phyloP scores from a whole-genome alignment of 176 grass and related monocot genomes.

The Zizania latifolia region DNA sequence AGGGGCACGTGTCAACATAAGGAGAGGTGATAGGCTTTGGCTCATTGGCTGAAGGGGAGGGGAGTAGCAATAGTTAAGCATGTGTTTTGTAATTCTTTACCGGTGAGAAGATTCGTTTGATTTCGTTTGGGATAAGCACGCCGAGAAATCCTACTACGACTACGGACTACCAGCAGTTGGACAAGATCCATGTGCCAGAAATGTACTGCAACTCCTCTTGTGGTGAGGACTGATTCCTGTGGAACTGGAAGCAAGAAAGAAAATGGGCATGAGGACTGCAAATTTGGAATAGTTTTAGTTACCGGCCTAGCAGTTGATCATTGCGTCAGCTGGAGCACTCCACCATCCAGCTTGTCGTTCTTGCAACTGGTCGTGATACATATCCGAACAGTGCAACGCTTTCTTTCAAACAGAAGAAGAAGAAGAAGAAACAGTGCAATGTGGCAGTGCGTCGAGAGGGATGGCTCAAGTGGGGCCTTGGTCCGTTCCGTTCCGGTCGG shows the following conservation, averaged over 20 bases:
- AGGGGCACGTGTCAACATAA: conserved; percentile 12
- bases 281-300: background rate
- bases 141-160: background rate
- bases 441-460: background rate
- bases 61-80: background rate
- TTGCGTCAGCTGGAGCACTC: background rate
- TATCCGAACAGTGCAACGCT: background rate
- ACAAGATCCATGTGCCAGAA: background rate
- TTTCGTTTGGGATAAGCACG: conserved; percentile 5
- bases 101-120: background rate
- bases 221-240: background rate
- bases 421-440: too few species aligned
- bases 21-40: background rate
- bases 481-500: too few species aligned
- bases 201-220: background rate
- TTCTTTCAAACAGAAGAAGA: too few species aligned
- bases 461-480: background rate
- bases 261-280: background rate
- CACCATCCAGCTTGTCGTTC: background rate
- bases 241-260: background rate
- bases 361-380: background rate
- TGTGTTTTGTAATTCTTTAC: background rate
- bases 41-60: background rate
- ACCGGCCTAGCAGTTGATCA: background rate
- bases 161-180: too few species aligned